Base-by-base conservation (phyloP, 2,329 filamentous ascomycete genomes). In the Cryoendolithus antarcticus region DNA sequence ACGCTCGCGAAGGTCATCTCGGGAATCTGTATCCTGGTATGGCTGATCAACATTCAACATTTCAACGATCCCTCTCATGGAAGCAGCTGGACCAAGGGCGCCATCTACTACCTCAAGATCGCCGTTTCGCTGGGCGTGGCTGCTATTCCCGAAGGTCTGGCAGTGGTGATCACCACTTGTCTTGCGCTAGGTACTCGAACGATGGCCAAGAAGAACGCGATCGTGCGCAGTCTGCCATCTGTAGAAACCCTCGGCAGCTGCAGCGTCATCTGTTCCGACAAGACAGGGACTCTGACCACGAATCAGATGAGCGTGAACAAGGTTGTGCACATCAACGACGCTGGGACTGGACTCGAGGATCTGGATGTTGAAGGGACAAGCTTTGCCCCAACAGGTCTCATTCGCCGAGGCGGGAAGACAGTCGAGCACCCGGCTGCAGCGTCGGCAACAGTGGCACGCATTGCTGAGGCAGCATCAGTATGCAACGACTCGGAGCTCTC, bases 271-370 rank as follows among this genome's bases (percentile, higher is more conserved):
- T 98, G 93, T 70, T 98, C 93, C 3, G 91, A 98, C 71, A 98
- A 98, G 72, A 98, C 91, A 4, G 93, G 91, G 51, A 98, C 91
- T 35, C 67, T 98, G 58, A 98, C 91, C 8, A 98, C 91, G 31
- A 98, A 98, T 66, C 88, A 96, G 65, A 98, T 98, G 91, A 96
- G 91, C 58, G 91, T 95, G 41, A 91, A 80, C 69, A 93, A 89
- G 64, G 66, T 96, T 40, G 83, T 94, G 35, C 85, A 88, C 58
- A 71, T 98, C 50, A 80, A 75, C 53, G 77, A 82, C 49, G 63
- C 74, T 43, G 88, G 85, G 35, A 74, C 67, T 39, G 80, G 75
- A 42, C 69, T 96, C 15, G 83, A 88, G 53, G 88, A 94, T 59
- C 72, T 94, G 35, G 80, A 91, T 44, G 82, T 98, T 24, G 81